phyloP scores from a whole-genome alignment of 2,329 filamentous ascomycete genomes.

The Colletotrichum sublineola region DNA sequence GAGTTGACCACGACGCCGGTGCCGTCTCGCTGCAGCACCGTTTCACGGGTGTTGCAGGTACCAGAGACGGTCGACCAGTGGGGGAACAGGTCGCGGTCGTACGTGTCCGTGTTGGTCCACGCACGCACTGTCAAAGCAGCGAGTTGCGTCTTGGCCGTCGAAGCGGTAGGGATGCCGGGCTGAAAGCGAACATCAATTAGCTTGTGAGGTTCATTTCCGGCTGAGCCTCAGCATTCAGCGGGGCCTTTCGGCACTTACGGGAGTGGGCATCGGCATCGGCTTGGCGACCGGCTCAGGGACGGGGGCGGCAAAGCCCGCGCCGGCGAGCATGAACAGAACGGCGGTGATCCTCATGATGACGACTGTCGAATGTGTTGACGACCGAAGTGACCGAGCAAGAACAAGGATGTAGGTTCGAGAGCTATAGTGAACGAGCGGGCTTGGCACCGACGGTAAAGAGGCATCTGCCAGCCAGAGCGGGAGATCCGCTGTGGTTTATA shows the following conservation, averaged over 20 bases:
- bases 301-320: constrained; percentile 45
- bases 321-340: constrained; percentile 42
- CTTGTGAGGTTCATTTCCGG: not conserved
- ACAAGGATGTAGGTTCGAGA: constrained; percentile 20
- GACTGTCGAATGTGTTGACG: not conserved
- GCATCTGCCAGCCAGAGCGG: constrained; percentile 13
- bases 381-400: constrained; percentile 4
- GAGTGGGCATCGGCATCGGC: constrained; percentile 45
- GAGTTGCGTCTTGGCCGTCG: constrained; percentile 70
- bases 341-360: constrained; percentile 43
- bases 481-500: constrained; percentile 40
- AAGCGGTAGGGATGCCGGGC: constrained; percentile 73
- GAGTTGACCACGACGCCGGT: constrained; percentile 69
- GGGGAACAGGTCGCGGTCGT: constrained; percentile 77
- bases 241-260: constrained; percentile 42
- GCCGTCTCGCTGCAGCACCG: constrained; percentile 81
- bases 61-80: constrained; percentile 77
- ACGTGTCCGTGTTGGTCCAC: constrained; percentile 66
- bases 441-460: constrained; percentile 31
- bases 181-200: constrained; percentile 44
- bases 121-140: constrained; percentile 69
- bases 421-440: constrained; percentile 22
- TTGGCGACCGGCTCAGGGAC: constrained; percentile 35
- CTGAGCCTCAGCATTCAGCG: not conserved
- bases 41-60: constrained; percentile 78